Evolutionary conservation across 176 grass and related monocot genomes (phyloP).

Genomic region (Oryza meridionalis): DNA sequence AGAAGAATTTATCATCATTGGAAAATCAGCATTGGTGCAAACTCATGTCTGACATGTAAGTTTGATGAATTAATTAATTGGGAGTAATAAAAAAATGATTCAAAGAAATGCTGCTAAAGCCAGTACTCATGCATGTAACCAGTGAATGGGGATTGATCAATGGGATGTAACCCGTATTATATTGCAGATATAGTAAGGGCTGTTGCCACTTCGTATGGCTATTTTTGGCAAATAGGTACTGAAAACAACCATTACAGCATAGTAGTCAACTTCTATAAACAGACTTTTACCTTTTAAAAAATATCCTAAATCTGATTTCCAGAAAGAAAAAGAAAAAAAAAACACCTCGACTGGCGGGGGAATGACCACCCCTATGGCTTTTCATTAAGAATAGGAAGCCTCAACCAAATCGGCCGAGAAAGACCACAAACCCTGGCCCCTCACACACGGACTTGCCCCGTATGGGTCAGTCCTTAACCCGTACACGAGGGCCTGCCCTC

Average conservation of each 20-base stretch:
- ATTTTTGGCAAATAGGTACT: conserved; percentile 25
- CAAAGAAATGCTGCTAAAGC: neutral
- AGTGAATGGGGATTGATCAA: neutral
- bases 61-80: conserved; percentile 24
- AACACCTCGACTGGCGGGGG: no score
- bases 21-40: neutral
- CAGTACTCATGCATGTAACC: neutral
- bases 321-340: neutral
- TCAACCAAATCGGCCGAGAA: no score
- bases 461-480: no score
- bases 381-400: no score
- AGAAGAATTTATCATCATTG: conserved; percentile 5
- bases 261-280: neutral
- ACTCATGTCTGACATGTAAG: neutral
- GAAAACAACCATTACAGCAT: neutral
- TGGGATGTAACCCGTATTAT: neutral
- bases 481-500: no score
- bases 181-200: neutral
- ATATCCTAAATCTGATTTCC: conserved; percentile 5
- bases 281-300: conserved; percentile 4
- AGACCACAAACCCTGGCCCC: no score
- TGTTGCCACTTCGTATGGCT: neutral
- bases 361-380: no score
- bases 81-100: neutral
- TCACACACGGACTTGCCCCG: no score